Percentiles rank a stretch among this genome's conserved stretches.
Conservation (phyloP, 2,329 filamentous ascomycete genomes). For the Fusarium liriodendri region DNA sequence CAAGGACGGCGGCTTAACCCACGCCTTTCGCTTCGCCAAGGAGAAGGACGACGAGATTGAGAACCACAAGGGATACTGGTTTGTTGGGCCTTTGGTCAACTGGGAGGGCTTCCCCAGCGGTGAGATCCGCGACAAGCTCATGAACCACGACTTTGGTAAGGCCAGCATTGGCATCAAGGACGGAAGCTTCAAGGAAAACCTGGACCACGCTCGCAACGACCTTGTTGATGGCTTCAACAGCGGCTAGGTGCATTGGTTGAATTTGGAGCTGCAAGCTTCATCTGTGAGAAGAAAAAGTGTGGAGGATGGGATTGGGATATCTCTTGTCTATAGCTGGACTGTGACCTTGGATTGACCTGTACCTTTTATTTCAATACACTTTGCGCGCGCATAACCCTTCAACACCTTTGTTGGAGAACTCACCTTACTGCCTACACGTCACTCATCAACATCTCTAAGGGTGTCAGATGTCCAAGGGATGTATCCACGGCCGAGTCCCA, state of each 20-base stretch:
- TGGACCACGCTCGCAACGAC: background rate
- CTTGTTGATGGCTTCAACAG: background rate
- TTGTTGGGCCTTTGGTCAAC: constrained; percentile 44
- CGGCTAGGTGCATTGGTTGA: background rate
- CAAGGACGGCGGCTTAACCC: constrained; percentile 50
- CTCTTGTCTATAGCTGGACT: background rate
- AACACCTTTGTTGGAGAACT: background rate
- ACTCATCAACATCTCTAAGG: too few relatives aligned
- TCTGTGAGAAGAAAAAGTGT: background rate
- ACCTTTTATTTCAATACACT: background rate
- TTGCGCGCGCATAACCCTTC: background rate
- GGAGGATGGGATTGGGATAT: background rate
- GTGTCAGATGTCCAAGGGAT: background rate
- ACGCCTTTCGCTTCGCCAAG: constrained; percentile 50
- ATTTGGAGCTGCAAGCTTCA: background rate
- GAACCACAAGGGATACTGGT: constrained; percentile 51
- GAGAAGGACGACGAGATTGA: constrained; percentile 42
- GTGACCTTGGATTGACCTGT: background rate
- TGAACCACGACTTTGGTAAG: background rate
- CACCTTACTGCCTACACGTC: too few relatives aligned
- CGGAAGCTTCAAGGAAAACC: background rate
- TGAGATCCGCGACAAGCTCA: background rate
- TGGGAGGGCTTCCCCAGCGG: constrained; percentile 46
- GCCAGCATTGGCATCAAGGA: constrained; percentile 4
- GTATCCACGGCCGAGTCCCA: background rate